Conservation (phyloP, 1,284 basidiomycete genomes). For the Retiboletus flavoniger region DNA sequence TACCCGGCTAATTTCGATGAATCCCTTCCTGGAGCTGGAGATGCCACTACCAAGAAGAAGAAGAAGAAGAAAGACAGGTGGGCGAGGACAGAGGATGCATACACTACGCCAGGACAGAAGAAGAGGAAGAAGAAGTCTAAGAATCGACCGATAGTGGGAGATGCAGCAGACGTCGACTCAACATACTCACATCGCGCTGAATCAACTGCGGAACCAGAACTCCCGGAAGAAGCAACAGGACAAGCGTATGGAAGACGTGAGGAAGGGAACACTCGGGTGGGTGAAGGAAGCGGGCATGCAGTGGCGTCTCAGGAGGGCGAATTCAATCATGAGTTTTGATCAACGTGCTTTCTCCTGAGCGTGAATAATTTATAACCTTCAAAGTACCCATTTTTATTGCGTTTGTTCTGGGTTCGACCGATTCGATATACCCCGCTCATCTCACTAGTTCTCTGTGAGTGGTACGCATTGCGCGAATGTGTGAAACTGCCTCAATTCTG, state of each 20-base stretch:
- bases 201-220: conserved; percentile 49
- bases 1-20: conserved; percentile 82
- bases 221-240: conserved; percentile 69
- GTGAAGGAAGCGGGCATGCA: conserved; percentile 19
- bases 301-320: conserved; percentile 32
- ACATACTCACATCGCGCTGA: conserved; percentile 37
- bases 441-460: neutral
- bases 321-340: conserved; percentile 50
- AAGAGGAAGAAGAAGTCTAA: conserved; percentile 58
- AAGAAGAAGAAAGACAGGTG: conserved; percentile 79
- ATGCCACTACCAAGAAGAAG: conserved; percentile 56
- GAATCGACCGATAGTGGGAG: conserved; percentile 45
- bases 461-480: no score
- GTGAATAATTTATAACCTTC: neutral
- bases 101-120: conserved; percentile 49
- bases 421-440: conserved; percentile 6
- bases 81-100: conserved; percentile 81
- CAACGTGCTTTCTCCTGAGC: neutral
- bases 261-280: conserved; percentile 15
- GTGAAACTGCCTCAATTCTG: no score
- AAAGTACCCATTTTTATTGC: conserved; percentile 14
- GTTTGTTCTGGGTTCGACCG: neutral
- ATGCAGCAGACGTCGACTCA: conserved; percentile 46
- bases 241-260: conserved; percentile 52
- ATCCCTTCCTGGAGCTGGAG: conserved; percentile 41